Percentiles rank a stretch among this genome's conserved stretches.
phyloP scores from a whole-genome alignment of 2,329 filamentous ascomycete genomes.

The Arthrobotrys sinensis region DNA sequence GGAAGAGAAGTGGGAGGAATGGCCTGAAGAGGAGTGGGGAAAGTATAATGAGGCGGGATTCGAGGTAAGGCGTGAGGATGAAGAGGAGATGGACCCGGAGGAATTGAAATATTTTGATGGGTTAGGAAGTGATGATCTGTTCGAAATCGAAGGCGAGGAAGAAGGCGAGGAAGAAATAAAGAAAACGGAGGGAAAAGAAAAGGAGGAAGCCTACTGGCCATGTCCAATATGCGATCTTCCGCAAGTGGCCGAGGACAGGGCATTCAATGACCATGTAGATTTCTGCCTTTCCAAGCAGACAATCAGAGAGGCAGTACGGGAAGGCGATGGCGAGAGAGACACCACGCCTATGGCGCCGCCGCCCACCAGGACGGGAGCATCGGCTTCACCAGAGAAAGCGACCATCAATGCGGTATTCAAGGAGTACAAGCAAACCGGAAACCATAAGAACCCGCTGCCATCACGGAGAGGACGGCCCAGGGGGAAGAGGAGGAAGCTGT shows the following conservation, averaged over 20 bases:
- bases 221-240: conserved; percentile 85
- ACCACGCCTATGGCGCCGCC: not conserved
- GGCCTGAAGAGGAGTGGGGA: conserved; percentile 76
- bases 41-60: conserved; percentile 61
- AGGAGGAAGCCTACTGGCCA: conserved; percentile 77
- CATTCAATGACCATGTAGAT: conserved; percentile 94
- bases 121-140: conserved; percentile 61
- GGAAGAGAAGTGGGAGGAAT: conserved; percentile 76
- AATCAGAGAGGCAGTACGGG: conserved; percentile 85
- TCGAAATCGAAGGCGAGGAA: conserved; percentile 62
- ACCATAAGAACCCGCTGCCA: conserved; percentile 46
- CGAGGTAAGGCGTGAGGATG: conserved; percentile 66
- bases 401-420: conserved; percentile 47
- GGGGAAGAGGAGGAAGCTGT: conserved; percentile 51
- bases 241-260: conserved; percentile 80
- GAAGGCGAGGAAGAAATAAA: conserved; percentile 5
- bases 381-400: conserved; percentile 46
- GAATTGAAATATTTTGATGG: conserved; percentile 63
- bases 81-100: conserved; percentile 74
- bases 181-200: conserved; percentile 62
- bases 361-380: not conserved
- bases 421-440: conserved; percentile 44
- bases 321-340: conserved; percentile 62
- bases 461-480: conserved; percentile 40
- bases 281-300: conserved; percentile 87